phyloP scores from a whole-genome alignment of 1,139 yeast genomes.

The Candida anutae region DNA sequence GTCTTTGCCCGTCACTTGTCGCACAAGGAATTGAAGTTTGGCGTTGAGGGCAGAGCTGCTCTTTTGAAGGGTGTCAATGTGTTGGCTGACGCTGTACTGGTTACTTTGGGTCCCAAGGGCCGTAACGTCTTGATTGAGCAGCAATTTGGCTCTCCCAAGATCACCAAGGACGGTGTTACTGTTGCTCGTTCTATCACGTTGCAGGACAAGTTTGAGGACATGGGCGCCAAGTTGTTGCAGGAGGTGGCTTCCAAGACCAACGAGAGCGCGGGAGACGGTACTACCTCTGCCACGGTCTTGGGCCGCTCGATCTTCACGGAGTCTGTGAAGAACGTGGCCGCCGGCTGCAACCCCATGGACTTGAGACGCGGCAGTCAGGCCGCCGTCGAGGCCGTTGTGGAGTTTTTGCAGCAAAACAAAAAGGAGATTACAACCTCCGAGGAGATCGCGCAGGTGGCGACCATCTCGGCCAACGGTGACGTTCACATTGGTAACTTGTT shows the following conservation, averaged over 20 bases:
- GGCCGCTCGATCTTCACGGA: constrained; percentile 97
- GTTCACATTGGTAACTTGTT: constrained; percentile 86
- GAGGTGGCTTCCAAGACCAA: constrained; percentile 98
- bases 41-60: constrained; percentile 98
- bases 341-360: constrained; percentile 99
- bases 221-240: constrained; percentile 94
- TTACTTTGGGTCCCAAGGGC: constrained; percentile 97
- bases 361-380: constrained; percentile 98
- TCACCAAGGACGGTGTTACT: constrained; percentile 99
- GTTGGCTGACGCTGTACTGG: constrained; percentile 94
- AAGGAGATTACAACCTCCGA: constrained; percentile 95
- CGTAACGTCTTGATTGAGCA: constrained; percentile 97
- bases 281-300: constrained; percentile 94
- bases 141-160: constrained; percentile 94
- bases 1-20: constrained; percentile 52
- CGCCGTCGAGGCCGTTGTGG: constrained; percentile 94
- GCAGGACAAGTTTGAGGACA: constrained; percentile 90
- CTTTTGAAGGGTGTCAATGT: constrained; percentile 92
- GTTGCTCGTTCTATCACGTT: constrained; percentile 86
- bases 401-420: constrained; percentile 81
- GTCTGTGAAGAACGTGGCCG: constrained; percentile 96
- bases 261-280: constrained; percentile 99
- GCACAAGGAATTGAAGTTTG: constrained; percentile 95
- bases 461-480: constrained; percentile 98
- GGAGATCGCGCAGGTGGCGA: constrained; percentile 98